Evolutionary conservation across 768 basidiomycete genomes (phyloP).

Genomic region (Agaricus subrufescens): DNA sequence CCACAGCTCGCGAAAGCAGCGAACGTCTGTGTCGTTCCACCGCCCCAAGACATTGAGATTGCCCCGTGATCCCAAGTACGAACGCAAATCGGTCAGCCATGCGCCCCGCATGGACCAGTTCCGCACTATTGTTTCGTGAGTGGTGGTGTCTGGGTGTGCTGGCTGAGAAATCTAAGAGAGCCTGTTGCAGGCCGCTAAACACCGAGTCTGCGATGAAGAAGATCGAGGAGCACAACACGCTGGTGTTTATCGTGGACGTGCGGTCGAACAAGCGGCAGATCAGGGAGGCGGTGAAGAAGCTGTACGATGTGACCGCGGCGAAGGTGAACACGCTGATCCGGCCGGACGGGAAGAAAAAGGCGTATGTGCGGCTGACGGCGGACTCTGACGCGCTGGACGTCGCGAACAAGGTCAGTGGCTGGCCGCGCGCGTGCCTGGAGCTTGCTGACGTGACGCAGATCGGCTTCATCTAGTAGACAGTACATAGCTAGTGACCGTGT

Average conservation of each 20-base stretch:
- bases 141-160: not conserved
- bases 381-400: slow-evolving; percentile 97
- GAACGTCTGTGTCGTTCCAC: slow-evolving; percentile 88
- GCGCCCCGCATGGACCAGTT: slow-evolving; percentile 95
- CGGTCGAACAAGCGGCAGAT: slow-evolving; percentile 98
- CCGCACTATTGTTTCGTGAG: slow-evolving; percentile 88
- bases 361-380: slow-evolving; percentile 92
- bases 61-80: slow-evolving; percentile 83
- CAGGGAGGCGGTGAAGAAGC: slow-evolving; percentile 98
- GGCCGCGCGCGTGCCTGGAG: slow-evolving; percentile 1
- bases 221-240: slow-evolving; percentile 99
- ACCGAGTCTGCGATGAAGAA: slow-evolving; percentile 99
- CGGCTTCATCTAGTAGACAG: slow-evolving; percentile 75
- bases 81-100: slow-evolving; percentile 92
- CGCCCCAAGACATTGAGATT: slow-evolving; percentile 92
- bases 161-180: slow-evolving; percentile 1
- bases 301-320: slow-evolving; percentile 94
- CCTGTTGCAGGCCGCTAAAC: slow-evolving; percentile 65
- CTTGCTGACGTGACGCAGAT: slow-evolving; percentile 45
- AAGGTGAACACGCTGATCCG: slow-evolving; percentile 99
- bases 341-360: slow-evolving; percentile 99
- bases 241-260: slow-evolving; percentile 96
- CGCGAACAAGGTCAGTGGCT: slow-evolving; percentile 78
- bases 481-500: not conserved
- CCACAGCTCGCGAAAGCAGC: slow-evolving; percentile 74